These are phyloP conservation scores for Fusarium tjaetaba DNA, from an alignment of 2,329 filamentous ascomycete genomes.

Conservation along the genomic window DNA sequence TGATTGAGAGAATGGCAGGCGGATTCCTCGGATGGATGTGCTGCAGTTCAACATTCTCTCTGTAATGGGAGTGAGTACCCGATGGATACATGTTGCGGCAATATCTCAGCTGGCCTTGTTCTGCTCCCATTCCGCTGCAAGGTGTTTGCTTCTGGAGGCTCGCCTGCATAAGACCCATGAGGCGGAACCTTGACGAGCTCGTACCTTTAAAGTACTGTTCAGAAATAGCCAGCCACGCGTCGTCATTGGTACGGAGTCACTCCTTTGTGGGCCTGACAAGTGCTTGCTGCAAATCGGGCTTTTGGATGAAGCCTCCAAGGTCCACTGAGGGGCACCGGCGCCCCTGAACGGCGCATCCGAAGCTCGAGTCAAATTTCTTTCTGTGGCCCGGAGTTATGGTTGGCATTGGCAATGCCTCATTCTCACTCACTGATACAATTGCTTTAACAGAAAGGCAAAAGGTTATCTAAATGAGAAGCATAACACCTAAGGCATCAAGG, in stretches of 20 bases:
- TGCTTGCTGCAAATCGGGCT: slow-evolving; percentile 26
- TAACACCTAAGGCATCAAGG: not conserved
- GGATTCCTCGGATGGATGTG: slow-evolving; percentile 28
- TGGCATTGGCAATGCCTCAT: slow-evolving; percentile 14
- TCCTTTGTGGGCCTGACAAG: slow-evolving; percentile 13
- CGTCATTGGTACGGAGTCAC: slow-evolving; percentile 35
- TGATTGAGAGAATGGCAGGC: slow-evolving; percentile 19
- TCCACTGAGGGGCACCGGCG: slow-evolving; percentile 24
- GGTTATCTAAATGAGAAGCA: not conserved
- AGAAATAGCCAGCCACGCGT: slow-evolving; percentile 33
- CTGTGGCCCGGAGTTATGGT: slow-evolving; percentile 4
- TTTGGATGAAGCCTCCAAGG: slow-evolving; percentile 10
- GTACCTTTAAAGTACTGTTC: slow-evolving; percentile 20
- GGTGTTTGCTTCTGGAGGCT: not conserved
- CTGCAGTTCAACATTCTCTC: slow-evolving; percentile 3
- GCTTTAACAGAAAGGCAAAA: not conserved
- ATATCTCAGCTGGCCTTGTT: slow-evolving; percentile 22
- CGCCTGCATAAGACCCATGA: not conserved
- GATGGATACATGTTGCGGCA: slow-evolving; percentile 1
- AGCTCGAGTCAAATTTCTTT: slow-evolving; percentile 33
- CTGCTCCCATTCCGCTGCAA: not conserved
- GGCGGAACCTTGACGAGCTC: slow-evolving; percentile 5
- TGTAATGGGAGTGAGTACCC: slow-evolving; percentile 12
- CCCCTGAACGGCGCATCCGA: slow-evolving; percentile 46
- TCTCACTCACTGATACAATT: not conserved